Evolutionary conservation across 1,284 basidiomycete genomes (phyloP), one percentile per base, ranked within the genome.

Genomic region (Fomitiporia mediterranea): DNA sequence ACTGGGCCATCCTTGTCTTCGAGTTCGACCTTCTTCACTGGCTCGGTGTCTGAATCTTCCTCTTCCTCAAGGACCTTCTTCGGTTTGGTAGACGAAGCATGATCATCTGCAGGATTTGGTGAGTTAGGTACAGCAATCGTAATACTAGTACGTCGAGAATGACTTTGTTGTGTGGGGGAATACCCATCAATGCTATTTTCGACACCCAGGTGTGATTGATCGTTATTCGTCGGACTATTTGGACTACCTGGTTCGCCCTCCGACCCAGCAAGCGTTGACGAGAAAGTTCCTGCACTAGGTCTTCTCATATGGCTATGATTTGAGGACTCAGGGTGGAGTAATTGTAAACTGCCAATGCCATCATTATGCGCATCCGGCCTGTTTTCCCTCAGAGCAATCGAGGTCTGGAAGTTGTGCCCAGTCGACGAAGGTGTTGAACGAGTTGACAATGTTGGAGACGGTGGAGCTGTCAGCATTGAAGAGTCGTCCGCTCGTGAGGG

Each of bases 381-480:
- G 67, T 91, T 92, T 48, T 86, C 79, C 32, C 91, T 78, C 42
- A 93, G 68, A 1, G 79, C 79, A 3, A 85, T 67, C 4, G 84
- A 74, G 1, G 80, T 82, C 0, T 76, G 72, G 59, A 84, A 87
- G 40, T 81, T 25, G 8, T 43, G 40, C 17, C 57, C 52, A 13
- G 48, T 21, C 9, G 48, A 44, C 21, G 56, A 57, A 32, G 79
- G 75, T 0, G 80, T 81, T 2, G 84, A 86, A 34, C 73, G 75
- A 1, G 76, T 78, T 0, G 88, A 88, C 8, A 88, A 74, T 0
- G 88, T 89, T 1, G 87, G 87, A 0, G 86, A 89, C 0, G 87
- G 85, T 0, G 86, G 87, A 3, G 64, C 40, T 1, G 66, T 70
- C 76, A 77, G 27, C 68, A 67, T 15, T 62, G 59, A 55, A 44